Conservation (phyloP, 1,284 basidiomycete species). For the Irpex sp. region DNA sequence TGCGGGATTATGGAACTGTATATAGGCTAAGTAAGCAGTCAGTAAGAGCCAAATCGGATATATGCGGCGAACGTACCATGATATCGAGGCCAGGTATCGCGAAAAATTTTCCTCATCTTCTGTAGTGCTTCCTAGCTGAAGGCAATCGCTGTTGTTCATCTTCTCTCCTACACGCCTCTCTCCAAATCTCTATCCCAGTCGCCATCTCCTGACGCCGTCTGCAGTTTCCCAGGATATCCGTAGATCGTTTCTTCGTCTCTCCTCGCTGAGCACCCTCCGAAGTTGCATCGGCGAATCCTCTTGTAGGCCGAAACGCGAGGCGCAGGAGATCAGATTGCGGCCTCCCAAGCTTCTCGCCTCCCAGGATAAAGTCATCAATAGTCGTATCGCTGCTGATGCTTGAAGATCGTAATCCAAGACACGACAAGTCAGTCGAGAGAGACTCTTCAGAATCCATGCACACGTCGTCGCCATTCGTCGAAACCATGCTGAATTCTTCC, state of each 20-base stretch:
- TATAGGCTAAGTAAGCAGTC: too few species aligned
- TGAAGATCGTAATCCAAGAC: background rate
- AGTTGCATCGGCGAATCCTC: background rate
- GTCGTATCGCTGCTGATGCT: background rate
- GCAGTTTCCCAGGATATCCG: too few species aligned
- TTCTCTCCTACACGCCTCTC: too few species aligned
- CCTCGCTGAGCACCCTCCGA: background rate
- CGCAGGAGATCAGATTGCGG: background rate
- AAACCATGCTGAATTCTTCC: background rate
- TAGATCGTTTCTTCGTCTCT: background rate
- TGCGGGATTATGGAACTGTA: too few species aligned
- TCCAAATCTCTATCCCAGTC: too few species aligned
- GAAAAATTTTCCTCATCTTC: too few species aligned
- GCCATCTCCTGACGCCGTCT: too few species aligned
- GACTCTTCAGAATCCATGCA: background rate
- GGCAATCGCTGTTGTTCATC: too few species aligned
- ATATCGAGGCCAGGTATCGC: too few species aligned
- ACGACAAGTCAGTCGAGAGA: background rate
- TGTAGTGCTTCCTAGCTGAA: too few species aligned
- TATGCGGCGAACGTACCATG: too few species aligned
- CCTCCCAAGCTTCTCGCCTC: background rate
- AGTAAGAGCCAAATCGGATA: too few species aligned
- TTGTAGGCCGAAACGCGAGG: background rate
- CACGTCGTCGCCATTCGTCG: background rate
- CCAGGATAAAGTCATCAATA: background rate